phyloP scores from a whole-genome alignment of 805 yeast genomes.

The Ogataea siamensis region DNA sequence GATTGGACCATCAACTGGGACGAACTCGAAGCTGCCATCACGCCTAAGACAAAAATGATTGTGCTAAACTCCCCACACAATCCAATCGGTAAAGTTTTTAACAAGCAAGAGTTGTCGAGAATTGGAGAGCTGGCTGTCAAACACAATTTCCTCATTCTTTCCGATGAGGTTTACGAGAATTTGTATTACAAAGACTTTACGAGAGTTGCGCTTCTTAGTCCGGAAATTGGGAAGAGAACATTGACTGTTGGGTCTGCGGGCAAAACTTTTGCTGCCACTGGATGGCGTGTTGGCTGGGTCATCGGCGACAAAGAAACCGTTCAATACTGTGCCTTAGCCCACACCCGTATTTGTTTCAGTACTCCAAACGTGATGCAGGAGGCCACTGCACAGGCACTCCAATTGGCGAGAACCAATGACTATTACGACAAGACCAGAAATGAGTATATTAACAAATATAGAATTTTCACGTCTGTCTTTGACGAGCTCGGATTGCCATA shows the following conservation, averaged over 20 bases:
- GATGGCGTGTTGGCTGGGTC: conserved; percentile 98
- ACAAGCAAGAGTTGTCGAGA: conserved; percentile 64
- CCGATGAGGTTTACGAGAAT: conserved; percentile 96
- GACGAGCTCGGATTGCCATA: conserved; percentile 88
- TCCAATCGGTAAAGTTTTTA: conserved; percentile 90
- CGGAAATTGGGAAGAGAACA: conserved; percentile 76
- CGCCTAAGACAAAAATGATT: conserved; percentile 76
- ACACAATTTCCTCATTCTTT: conserved; percentile 75
- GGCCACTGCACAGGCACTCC: conserved; percentile 80
- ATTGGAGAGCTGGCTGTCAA: conserved; percentile 84
- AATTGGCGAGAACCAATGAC: conserved; percentile 53
- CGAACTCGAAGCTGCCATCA: conserved; percentile 69
- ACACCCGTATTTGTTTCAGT: conserved; percentile 90
- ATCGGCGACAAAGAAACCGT: conserved; percentile 82
- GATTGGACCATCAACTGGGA: conserved; percentile 88
- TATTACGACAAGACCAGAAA: conserved; percentile 72
- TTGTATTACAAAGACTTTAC: conserved; percentile 74
- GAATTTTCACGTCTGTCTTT: conserved; percentile 70
- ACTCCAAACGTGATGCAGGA: conserved; percentile 91
- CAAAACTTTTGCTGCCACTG: conserved; percentile 97
- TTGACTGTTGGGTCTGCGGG: conserved; percentile 97
- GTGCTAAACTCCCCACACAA: conserved; percentile 94
- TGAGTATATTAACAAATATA: conserved; percentile 68
- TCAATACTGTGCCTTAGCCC: conserved; percentile 82
- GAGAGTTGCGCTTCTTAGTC: conserved; percentile 78